These are phyloP conservation scores for Naganishia albida DNA, from an alignment of 1,284 basidiomycete species.

Conservation along the genomic window DNA sequence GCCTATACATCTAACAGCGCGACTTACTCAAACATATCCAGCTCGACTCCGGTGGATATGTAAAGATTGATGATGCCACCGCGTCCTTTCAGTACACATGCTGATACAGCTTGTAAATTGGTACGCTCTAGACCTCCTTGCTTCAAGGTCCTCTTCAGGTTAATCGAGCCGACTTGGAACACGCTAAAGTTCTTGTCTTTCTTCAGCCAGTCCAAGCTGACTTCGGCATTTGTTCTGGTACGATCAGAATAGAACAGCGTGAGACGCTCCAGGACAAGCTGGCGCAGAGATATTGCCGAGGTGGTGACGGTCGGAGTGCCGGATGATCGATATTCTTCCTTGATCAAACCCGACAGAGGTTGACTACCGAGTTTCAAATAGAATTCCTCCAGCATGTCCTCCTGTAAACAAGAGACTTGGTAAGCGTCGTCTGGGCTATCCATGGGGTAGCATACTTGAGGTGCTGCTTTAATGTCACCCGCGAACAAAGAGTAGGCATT, in stretches of 20 bases:
- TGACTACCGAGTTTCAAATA: constrained; percentile 61
- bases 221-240: constrained; percentile 67
- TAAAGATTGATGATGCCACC: constrained; percentile 70
- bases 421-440: constrained; percentile 49
- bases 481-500: constrained; percentile 75
- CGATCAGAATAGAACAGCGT: constrained; percentile 91
- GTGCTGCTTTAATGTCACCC: constrained; percentile 77
- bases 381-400: constrained; percentile 49
- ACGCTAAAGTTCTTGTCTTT: constrained; percentile 65
- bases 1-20: constrained; percentile 34
- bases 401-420: constrained; percentile 36
- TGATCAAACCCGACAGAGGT: constrained; percentile 69
- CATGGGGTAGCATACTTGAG: constrained; percentile 79
- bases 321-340: constrained; percentile 66
- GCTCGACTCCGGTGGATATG: constrained; percentile 69
- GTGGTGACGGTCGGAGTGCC: constrained; percentile 38
- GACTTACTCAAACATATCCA: constrained; percentile 92
- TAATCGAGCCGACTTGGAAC: constrained; percentile 58
- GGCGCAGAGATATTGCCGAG: constrained; percentile 40
- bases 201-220: constrained; percentile 74
- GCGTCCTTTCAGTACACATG: constrained; percentile 63
- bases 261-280: constrained; percentile 78
- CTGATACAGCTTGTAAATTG: constrained; percentile 62
- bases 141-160: constrained; percentile 45
- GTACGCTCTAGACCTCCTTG: constrained; percentile 38